These are phyloP conservation scores for Neurospora discreta DNA, from an alignment of 495 filamentous ascomycete genomes.

Conservation along the genomic window DNA sequence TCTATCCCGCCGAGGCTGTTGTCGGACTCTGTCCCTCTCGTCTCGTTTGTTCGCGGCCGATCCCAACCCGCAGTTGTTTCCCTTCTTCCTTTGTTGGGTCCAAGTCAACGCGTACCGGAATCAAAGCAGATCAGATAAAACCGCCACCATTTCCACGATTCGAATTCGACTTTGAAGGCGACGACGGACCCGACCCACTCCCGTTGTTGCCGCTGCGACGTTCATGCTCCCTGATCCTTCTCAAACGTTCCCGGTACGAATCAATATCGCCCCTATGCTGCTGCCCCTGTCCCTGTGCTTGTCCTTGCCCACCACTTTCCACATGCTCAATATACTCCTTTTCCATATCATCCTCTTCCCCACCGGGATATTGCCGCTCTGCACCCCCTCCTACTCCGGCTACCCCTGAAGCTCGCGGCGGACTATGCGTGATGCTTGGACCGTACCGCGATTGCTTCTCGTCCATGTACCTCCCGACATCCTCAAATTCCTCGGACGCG, in stretches of 20 bases:
- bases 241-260: neutral
- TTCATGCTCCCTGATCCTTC: neutral
- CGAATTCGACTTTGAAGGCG: neutral
- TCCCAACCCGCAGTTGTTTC: neutral
- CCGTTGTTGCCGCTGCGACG: neutral
- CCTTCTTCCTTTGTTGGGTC: neutral
- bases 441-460: constrained; percentile 29
- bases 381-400: neutral
- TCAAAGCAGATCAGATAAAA: neutral
- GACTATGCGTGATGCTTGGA: constrained; percentile 28
- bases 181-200: neutral
- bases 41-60: neutral
- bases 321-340: neutral
- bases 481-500: constrained; percentile 14
- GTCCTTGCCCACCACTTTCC: neutral
- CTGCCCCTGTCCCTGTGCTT: neutral
- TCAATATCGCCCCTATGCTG: neutral
- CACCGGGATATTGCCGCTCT: neutral
- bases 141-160: neutral
- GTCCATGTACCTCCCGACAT: constrained; percentile 18
- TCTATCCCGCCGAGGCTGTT: neutral
- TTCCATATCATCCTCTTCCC: neutral
- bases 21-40: neutral
- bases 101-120: neutral
- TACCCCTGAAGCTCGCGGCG: neutral